phyloP scores from a whole-genome alignment of 495 filamentous ascomycete species.

The Cercophora samala region DNA sequence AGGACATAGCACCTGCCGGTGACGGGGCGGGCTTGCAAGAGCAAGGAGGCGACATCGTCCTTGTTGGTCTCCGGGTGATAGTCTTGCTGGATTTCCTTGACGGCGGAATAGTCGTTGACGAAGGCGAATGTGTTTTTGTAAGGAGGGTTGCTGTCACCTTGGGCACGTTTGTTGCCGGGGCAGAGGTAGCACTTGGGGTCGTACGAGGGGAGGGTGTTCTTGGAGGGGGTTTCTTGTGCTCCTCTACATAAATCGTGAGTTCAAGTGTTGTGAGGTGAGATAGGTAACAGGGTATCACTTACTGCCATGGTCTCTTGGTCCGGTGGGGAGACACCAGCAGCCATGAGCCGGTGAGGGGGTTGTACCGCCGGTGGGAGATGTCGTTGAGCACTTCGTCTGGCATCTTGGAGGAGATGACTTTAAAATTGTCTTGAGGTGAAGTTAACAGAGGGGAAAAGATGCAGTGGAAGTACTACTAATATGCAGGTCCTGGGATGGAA shows the following conservation, averaged over 20 bases:
- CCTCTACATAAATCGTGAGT: slow-evolving; percentile 54
- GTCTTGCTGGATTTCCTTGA: slow-evolving; percentile 82
- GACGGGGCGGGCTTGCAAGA: slow-evolving; percentile 80
- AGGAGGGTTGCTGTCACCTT: slow-evolving; percentile 81
- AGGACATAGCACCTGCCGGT: slow-evolving; percentile 98
- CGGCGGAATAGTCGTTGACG: slow-evolving; percentile 95
- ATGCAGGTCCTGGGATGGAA: background rate
- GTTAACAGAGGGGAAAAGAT: background rate
- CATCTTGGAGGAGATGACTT: slow-evolving; percentile 33
- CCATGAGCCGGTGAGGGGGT: slow-evolving; percentile 85
- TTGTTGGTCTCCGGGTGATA: slow-evolving; percentile 35
- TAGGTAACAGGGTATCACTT: slow-evolving; percentile 36
- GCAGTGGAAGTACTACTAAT: background rate
- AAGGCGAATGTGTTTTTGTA: slow-evolving; percentile 90
- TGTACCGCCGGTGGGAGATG: slow-evolving; percentile 93
- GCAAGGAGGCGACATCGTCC: slow-evolving; percentile 64
- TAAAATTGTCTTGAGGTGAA: background rate
- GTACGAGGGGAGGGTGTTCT: slow-evolving; percentile 71
- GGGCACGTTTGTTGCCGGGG: slow-evolving; percentile 86
- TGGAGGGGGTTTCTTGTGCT: slow-evolving; percentile 79
- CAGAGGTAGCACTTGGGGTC: slow-evolving; percentile 95
- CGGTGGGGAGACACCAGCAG: slow-evolving; percentile 92
- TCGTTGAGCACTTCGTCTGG: slow-evolving; percentile 77
- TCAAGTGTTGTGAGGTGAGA: background rate
- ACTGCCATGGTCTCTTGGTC: slow-evolving; percentile 98